phyloP scores from a whole-genome alignment of 2,329 filamentous ascomycete genomes.

The Monosporascus sp. region DNA sequence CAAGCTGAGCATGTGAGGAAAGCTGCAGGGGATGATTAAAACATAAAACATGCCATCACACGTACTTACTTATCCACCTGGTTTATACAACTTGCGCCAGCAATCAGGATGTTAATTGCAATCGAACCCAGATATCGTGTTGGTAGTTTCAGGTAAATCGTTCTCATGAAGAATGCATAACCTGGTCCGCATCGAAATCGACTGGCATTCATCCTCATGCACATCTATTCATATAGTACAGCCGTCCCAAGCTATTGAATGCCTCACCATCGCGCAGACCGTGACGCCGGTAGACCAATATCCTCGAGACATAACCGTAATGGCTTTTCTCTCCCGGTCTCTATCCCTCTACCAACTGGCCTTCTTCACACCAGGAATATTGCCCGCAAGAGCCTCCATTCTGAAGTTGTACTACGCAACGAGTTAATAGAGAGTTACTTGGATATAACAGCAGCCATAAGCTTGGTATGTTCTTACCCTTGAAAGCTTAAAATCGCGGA shows the following conservation, averaged over 20 bases:
- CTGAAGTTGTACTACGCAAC: constrained; percentile 78
- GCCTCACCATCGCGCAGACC: neutral
- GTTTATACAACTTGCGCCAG: too few relatives aligned
- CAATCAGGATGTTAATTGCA: too few relatives aligned
- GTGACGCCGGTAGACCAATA: neutral
- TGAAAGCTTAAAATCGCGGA: constrained; percentile 87
- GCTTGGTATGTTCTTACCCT: constrained; percentile 56
- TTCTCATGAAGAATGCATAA: too few relatives aligned
- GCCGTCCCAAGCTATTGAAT: constrained; percentile 1
- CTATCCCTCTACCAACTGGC: constrained; percentile 74
- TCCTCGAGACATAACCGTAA: neutral
- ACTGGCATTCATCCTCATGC: neutral
- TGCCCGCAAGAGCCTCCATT: constrained; percentile 77
- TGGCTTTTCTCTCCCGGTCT: neutral
- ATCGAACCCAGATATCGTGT: neutral
- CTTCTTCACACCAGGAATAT: constrained; percentile 88
- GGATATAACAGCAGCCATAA: neutral
- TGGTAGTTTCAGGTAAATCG: neutral
- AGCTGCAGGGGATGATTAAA: neutral
- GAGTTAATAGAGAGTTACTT: constrained; percentile 18
- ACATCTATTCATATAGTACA: constrained; percentile 10
- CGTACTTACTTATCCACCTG: too few relatives aligned
- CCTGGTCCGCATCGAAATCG: too few relatives aligned
- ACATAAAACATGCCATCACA: too few relatives aligned
- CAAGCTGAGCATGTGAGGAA: neutral